Percentiles rank a stretch among this genome's conserved stretches.
phyloP scores from a whole-genome alignment of 2,329 filamentous ascomycete genomes.

The Penicillium decumbens region DNA sequence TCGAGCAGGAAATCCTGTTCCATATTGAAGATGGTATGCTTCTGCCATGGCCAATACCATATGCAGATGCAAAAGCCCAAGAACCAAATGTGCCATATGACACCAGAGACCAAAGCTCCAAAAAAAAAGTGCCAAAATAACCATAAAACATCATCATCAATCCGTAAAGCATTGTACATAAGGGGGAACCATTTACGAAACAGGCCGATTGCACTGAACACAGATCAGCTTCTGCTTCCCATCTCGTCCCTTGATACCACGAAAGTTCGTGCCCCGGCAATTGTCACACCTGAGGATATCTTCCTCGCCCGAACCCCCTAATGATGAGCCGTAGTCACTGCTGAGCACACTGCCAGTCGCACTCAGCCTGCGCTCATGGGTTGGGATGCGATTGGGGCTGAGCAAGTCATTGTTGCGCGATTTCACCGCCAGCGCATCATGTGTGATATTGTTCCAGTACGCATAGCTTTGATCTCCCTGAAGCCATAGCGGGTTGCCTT shows the following conservation, averaged over 20 bases:
- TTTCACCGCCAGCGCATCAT: constrained; percentile 35
- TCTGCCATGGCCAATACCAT: neutral
- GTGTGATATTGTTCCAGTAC: constrained; percentile 49
- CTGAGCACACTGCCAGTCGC: constrained; percentile 52
- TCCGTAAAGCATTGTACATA: neutral
- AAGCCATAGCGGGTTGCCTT: constrained; percentile 46
- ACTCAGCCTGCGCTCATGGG: constrained; percentile 39
- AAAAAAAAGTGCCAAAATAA: neutral
- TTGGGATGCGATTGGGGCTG: constrained; percentile 19
- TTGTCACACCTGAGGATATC: constrained; percentile 54
- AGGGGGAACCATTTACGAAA: constrained; percentile 17
- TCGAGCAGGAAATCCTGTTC: neutral
- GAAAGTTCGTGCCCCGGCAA: constrained; percentile 61
- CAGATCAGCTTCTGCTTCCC: constrained; percentile 58
- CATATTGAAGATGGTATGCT: neutral
- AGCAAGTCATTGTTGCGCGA: constrained; percentile 21
- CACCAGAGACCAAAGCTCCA: neutral
- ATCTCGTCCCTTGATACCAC: constrained; percentile 53
- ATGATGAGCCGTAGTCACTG: constrained; percentile 49
- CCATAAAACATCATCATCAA: neutral
- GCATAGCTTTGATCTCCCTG: constrained; percentile 50
- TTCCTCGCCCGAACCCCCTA: constrained; percentile 40
- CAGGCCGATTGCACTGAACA: constrained; percentile 46
- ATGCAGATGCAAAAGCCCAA: neutral
- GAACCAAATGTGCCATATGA: neutral